Evolutionary conservation across 2,329 filamentous ascomycete species (phyloP).

Genomic region (Calonectria pauciramosa): DNA sequence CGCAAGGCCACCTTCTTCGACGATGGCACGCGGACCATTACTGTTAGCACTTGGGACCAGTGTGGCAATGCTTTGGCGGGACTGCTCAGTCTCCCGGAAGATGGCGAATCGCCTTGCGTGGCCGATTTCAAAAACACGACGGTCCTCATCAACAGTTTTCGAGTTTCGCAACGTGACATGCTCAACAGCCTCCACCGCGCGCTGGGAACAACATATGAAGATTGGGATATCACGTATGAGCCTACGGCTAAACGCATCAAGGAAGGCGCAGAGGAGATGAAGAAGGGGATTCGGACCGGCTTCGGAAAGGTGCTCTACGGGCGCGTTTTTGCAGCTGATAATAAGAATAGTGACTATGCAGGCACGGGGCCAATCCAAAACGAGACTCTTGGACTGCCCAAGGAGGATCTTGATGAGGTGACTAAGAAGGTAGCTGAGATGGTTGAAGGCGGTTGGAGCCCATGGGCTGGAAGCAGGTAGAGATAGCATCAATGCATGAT

Average conservation of each 20-base stretch:
- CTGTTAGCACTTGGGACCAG: conserved; percentile 71
- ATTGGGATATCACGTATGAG: conserved; percentile 64
- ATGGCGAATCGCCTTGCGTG: conserved; percentile 52
- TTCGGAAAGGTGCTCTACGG: conserved; percentile 68
- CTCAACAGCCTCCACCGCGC: conserved; percentile 71
- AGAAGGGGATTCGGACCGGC: conserved; percentile 55
- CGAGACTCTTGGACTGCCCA: conserved; percentile 65
- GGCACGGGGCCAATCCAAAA: conserved; percentile 63
- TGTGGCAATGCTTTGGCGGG: conserved; percentile 67
- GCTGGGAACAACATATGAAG: conserved; percentile 66
- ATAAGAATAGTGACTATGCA: conserved; percentile 46
- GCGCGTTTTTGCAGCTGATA: conserved; percentile 62
- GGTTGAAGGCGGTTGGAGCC: conserved; percentile 11
- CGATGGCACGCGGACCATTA: conserved; percentile 69
- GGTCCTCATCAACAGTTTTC: conserved; percentile 68
- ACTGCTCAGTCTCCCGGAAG: conserved; percentile 59
- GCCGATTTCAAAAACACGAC: conserved; percentile 55
- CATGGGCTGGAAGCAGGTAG: neutral
- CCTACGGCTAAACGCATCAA: conserved; percentile 60
- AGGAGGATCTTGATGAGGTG: conserved; percentile 70
- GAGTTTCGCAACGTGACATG: conserved; percentile 75
- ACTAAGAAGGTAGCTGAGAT: conserved; percentile 17
- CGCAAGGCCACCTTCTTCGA: conserved; percentile 62
- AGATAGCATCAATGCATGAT: neutral
- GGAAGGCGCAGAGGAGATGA: conserved; percentile 61